Evolutionary conservation across 2,329 filamentous ascomycete genomes (phyloP).

Genomic region (Clarireedia hainanense): DNA sequence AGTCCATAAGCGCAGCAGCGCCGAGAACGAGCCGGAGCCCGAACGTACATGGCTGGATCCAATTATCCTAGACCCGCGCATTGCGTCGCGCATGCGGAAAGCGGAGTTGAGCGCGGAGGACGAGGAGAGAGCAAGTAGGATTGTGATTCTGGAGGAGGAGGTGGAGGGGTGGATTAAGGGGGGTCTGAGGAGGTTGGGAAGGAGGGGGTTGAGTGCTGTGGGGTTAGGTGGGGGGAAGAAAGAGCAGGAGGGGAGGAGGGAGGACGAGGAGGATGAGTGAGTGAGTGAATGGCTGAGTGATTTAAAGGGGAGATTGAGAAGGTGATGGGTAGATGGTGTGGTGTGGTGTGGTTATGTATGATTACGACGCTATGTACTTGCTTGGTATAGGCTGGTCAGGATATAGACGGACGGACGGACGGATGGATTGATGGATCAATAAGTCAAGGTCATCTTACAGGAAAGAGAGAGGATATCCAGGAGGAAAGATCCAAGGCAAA

Average conservation of each 20-base stretch:
- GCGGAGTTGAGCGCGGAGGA: constrained; percentile 65
- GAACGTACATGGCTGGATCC: constrained; percentile 71
- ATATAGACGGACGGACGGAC: neutral
- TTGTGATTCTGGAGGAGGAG: constrained; percentile 59
- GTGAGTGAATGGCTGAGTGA: constrained; percentile 2
- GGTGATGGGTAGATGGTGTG: neutral
- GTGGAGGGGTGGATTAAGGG: constrained; percentile 63
- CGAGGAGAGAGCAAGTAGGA: constrained; percentile 55
- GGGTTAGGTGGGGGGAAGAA: constrained; percentile 20
- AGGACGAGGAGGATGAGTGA: constrained; percentile 11
- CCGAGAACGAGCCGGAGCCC: constrained; percentile 37
- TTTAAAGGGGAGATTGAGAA: neutral
- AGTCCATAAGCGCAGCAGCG: constrained; percentile 46
- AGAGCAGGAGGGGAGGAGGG: neutral
- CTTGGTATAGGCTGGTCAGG: too few species aligned
- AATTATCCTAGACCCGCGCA: constrained; percentile 67
- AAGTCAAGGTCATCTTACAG: neutral
- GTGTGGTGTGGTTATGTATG: neutral
- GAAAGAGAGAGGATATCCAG: too few species aligned
- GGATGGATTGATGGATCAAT: neutral
- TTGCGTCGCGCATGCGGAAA: constrained; percentile 70
- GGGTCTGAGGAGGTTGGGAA: constrained; percentile 42
- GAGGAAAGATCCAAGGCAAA: too few species aligned
- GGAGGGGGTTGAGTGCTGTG: constrained; percentile 16
- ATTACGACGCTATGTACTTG: neutral